Conservation (phyloP, 2,329 filamentous ascomycete species). For the Alternaria gaisen region DNA sequence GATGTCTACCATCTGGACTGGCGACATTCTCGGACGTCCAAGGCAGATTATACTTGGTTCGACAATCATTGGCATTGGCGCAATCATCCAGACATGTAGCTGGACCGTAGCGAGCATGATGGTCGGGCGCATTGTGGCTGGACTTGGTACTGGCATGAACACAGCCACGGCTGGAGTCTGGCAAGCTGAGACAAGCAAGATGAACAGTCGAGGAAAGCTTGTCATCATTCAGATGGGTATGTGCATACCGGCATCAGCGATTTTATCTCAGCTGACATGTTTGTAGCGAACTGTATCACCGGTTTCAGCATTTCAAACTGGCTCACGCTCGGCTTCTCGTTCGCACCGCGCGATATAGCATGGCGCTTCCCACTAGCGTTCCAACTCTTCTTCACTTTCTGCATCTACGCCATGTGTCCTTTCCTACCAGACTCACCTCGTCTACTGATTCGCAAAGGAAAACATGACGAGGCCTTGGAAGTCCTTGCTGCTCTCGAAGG, state of each 20-base stretch:
- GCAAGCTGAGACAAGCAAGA: constrained; percentile 59
- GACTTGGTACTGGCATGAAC: constrained; percentile 59
- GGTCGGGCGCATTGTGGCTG: constrained; percentile 54
- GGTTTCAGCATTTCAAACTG: constrained; percentile 57
- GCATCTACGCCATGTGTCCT: constrained; percentile 61
- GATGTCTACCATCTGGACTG: constrained; percentile 56
- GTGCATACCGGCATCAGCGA: neutral
- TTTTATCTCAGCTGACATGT: neutral
- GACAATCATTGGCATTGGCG: constrained; percentile 50
- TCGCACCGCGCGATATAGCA: constrained; percentile 46
- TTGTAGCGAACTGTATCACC: constrained; percentile 52
- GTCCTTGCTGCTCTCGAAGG: constrained; percentile 52
- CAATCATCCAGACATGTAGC: constrained; percentile 50
- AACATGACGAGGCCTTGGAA: constrained; percentile 54
- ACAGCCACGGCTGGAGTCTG: constrained; percentile 60
- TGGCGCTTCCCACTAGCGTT: constrained; percentile 63
- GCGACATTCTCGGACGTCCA: constrained; percentile 67
- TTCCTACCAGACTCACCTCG: constrained; percentile 55
- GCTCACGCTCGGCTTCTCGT: constrained; percentile 56
- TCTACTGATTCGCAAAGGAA: constrained; percentile 62
- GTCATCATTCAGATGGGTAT: constrained; percentile 57
- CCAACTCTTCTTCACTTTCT: constrained; percentile 66
- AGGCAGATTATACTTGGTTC: constrained; percentile 67
- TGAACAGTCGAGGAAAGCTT: constrained; percentile 56
- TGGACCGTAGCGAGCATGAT: constrained; percentile 51